These are phyloP conservation scores for Sporothrix pallida DNA, from an alignment of 2,329 filamentous ascomycete genomes.

Conservation along the genomic window DNA sequence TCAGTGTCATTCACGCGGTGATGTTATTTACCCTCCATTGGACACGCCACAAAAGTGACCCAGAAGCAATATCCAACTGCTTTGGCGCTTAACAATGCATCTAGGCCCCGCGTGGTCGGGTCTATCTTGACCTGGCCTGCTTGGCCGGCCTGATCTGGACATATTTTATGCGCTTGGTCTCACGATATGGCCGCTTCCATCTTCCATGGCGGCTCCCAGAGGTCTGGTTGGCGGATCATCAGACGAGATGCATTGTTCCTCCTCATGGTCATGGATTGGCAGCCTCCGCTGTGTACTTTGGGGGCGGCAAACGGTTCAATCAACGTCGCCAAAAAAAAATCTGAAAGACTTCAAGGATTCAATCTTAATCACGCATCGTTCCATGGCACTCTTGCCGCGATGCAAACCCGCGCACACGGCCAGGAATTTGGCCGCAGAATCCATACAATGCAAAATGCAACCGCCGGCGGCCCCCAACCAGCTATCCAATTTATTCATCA, in stretches of 20 bases:
- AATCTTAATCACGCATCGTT: neutral
- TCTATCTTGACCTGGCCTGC: neutral
- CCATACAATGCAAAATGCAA: neutral
- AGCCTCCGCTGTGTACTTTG: no score
- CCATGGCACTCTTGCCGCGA: neutral
- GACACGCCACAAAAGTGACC: neutral
- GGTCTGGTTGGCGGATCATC: constrained; percentile 16
- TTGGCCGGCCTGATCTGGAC: neutral
- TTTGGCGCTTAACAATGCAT: constrained; percentile 15
- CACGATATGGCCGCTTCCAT: neutral
- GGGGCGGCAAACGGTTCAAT: constrained; percentile 8
- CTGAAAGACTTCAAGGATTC: neutral
- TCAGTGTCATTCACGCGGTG: neutral
- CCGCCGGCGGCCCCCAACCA: neutral
- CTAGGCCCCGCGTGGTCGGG: neutral
- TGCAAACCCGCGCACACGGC: neutral
- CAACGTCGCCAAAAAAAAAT: neutral
- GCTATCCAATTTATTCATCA: neutral
- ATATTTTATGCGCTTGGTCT: neutral
- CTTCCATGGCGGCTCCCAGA: neutral
- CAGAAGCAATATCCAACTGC: neutral
- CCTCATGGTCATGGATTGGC: neutral
- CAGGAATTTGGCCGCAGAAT: neutral
- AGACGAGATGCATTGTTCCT: neutral
- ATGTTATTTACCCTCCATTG: neutral